A percentile compares a stretch with the other conserved stretches of the same genome.
Conservation (phyloP, 495 filamentous ascomycete genomes). For the Chaetomidium leptoderma region DNA sequence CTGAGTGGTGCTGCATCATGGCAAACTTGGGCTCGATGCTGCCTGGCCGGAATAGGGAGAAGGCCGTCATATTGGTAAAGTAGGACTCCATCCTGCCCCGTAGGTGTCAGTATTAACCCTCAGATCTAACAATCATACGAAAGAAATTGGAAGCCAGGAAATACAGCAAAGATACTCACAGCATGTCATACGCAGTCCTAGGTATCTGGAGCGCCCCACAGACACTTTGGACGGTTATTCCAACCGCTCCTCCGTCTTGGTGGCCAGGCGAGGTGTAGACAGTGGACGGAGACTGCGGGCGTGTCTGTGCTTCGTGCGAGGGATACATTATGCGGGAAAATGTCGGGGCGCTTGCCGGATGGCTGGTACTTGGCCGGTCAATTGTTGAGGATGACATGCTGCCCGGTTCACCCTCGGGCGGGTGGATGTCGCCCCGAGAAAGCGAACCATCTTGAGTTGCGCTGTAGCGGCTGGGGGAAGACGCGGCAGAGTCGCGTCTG, state of each 20-base stretch:
- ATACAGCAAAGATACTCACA: neutral
- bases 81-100: neutral
- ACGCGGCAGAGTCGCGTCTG: neutral
- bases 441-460: neutral
- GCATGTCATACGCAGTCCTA: neutral
- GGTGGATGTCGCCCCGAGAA: neutral
- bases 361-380: neutral
- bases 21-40: conserved; percentile 3
- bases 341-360: neutral
- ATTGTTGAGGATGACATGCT: no score
- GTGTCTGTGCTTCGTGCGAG: neutral
- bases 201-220: neutral
- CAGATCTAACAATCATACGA: neutral
- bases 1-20: conserved; percentile 1
- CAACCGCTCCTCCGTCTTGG: neutral
- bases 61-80: conserved; percentile 3
- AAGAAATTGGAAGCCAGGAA: neutral
- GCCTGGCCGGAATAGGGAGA: neutral
- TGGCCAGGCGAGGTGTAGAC: neutral
- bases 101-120: neutral
- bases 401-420: neutral
- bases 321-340: conserved; percentile 7
- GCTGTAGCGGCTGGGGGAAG: neutral
- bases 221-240: neutral
- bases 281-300: neutral